A percentile compares a stretch with the other conserved stretches of the same genome.
These are phyloP conservation scores for Neofusicoccum kwambonambiense DNA, from an alignment of 2,329 filamentous ascomycete species.

Conservation along the genomic window DNA sequence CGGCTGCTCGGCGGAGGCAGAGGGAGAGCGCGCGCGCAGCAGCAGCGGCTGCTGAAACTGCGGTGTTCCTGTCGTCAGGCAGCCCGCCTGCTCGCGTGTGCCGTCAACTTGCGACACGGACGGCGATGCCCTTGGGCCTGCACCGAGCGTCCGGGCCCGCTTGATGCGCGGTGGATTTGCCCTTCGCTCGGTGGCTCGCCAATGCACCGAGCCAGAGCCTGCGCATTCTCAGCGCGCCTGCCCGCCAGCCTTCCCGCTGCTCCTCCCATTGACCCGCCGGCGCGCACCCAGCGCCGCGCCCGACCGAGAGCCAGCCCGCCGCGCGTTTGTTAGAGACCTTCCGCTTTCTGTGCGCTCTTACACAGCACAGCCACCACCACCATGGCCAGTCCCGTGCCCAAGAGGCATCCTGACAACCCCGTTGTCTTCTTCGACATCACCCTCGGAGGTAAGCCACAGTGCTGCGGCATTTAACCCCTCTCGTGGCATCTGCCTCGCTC, in stretches of 20 bases:
- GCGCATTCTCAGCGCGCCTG: not conserved
- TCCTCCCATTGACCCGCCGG: not conserved
- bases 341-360: constrained; percentile 2
- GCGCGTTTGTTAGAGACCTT: not conserved
- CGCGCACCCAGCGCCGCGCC: not conserved
- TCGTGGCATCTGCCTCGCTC: not conserved
- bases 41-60: constrained; percentile 10
- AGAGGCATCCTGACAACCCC: constrained; percentile 38
- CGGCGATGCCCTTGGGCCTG: not conserved
- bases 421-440: constrained; percentile 76
- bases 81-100: not conserved
- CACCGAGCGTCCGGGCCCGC: not conserved
- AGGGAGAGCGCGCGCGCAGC: not conserved
- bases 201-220: not conserved
- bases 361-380: constrained; percentile 10
- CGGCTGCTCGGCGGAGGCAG: not conserved
- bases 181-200: not conserved
- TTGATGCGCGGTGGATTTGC: not conserved
- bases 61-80: not conserved
- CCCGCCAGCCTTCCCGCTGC: not conserved
- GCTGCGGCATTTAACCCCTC: not conserved
- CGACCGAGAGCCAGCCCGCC: not conserved
- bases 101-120: constrained; percentile 10
- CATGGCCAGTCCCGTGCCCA: constrained; percentile 9
- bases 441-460: constrained; percentile 64